Evolutionary conservation across 2,329 filamentous ascomycete species (phyloP).

Genomic region (Purpureocillium takamizusanense): DNA sequence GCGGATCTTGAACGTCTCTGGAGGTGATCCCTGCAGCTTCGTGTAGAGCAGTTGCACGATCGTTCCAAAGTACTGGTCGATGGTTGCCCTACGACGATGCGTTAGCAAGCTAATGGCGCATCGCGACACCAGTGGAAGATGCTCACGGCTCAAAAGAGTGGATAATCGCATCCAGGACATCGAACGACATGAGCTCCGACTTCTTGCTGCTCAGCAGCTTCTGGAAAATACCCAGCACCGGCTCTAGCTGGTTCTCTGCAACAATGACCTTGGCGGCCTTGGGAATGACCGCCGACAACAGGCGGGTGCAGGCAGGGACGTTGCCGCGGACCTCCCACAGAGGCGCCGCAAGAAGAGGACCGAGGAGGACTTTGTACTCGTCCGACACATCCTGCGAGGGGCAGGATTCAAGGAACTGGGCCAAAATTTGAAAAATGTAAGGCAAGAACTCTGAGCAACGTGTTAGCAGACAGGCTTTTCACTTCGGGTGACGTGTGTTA

Average conservation of each 20-base stretch:
- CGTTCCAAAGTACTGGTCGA: slow-evolving; percentile 70
- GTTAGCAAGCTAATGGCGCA: not conserved
- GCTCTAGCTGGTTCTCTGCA: slow-evolving; percentile 72
- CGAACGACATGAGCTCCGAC: slow-evolving; percentile 80
- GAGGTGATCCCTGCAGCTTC: slow-evolving; percentile 55
- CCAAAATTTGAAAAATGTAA: slow-evolving; percentile 93
- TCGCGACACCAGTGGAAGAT: not conserved
- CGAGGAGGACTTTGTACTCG: slow-evolving; percentile 72
- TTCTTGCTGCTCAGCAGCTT: slow-evolving; percentile 74
- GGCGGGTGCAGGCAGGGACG: slow-evolving; percentile 78
- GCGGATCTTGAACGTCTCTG: slow-evolving; percentile 75
- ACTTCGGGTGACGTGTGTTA: not conserved
- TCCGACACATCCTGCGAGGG: slow-evolving; percentile 68
- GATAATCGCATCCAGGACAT: slow-evolving; percentile 76
- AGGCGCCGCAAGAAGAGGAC: slow-evolving; percentile 67
- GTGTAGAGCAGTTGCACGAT: slow-evolving; percentile 78
- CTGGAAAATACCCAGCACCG: slow-evolving; percentile 92
- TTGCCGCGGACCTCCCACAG: slow-evolving; percentile 93
- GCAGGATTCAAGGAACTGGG: slow-evolving; percentile 80
- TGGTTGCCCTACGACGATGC: slow-evolving; percentile 34
- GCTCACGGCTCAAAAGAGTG: slow-evolving; percentile 63
- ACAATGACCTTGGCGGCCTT: slow-evolving; percentile 66
- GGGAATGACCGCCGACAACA: slow-evolving; percentile 76
- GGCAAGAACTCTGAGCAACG: slow-evolving; percentile 72
- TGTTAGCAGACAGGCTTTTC: slow-evolving; percentile 9